These are phyloP conservation scores for Candida manassasensis DNA, from an alignment of 805 yeast genomes.

Conservation along the genomic window DNA sequence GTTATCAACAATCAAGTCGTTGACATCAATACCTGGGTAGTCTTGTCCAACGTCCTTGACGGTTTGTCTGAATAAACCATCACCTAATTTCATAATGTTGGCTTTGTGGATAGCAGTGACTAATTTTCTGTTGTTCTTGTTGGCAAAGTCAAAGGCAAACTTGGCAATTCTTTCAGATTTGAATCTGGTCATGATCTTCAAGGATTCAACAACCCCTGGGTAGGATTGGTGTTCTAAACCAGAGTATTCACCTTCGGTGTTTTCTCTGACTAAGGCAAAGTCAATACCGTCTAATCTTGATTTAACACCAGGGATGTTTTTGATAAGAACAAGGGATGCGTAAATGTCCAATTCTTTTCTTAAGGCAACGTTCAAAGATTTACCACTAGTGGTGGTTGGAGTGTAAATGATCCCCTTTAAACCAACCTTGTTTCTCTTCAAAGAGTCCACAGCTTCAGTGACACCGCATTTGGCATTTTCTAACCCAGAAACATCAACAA, in stretches of 20 bases:
- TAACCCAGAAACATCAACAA: constrained; percentile 40
- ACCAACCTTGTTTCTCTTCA: constrained; percentile 95
- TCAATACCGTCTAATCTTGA: constrained; percentile 86
- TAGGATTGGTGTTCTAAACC: constrained; percentile 97
- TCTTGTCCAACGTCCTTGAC: constrained; percentile 80
- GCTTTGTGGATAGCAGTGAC: constrained; percentile 99
- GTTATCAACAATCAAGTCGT: constrained; percentile 95
- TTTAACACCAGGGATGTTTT: constrained; percentile 90
- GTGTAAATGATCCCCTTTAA: constrained; percentile 94
- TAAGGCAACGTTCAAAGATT: constrained; percentile 90
- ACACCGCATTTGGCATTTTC: constrained; percentile 61
- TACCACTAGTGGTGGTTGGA: constrained; percentile 70
- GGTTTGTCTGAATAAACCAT: constrained; percentile 94
- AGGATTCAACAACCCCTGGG: constrained; percentile 96
- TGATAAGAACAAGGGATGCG: constrained; percentile 91
- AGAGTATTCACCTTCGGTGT: constrained; percentile 98
- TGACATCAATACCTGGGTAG: constrained; percentile 76
- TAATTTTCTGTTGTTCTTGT: constrained; percentile 82
- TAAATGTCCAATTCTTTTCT: constrained; percentile 95
- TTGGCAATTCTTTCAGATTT: constrained; percentile 97
- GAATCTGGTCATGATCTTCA: constrained; percentile 89
- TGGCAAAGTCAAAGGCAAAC: constrained; percentile 94
- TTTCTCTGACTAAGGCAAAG: constrained; percentile 93
- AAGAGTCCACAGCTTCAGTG: constrained; percentile 79
- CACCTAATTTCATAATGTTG: constrained; percentile 97